Conservation (phyloP, 176 grass and related monocot species). For the Musa beccarii region DNA sequence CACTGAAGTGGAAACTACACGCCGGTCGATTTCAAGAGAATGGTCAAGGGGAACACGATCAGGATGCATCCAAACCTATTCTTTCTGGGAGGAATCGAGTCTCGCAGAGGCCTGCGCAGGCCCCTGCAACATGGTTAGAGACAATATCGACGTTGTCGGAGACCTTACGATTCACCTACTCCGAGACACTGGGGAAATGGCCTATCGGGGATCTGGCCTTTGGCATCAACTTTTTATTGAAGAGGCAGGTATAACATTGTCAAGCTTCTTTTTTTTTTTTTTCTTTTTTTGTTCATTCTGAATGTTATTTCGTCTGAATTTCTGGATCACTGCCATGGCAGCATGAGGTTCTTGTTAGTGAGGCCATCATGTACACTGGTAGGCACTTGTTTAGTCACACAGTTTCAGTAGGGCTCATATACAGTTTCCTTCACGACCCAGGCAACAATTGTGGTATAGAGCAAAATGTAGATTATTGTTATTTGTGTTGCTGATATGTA, state of each 20-base stretch:
- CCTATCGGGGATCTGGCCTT: slow-evolving; percentile 91
- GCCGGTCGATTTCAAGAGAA: background rate
- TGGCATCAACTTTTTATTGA: slow-evolving; percentile 86
- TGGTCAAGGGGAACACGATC: background rate
- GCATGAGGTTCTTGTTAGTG: too few relatives aligned
- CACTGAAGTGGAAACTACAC: slow-evolving; percentile 10
- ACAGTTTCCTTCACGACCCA: too few relatives aligned
- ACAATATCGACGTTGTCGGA: slow-evolving; percentile 92
- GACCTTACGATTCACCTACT: slow-evolving; percentile 87
- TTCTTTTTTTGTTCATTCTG: background rate
- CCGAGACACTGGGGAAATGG: slow-evolving; percentile 95
- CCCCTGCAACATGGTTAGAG: slow-evolving; percentile 86
- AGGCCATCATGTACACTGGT: too few relatives aligned
- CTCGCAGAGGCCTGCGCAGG: slow-evolving; percentile 60
- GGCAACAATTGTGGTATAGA: too few relatives aligned
- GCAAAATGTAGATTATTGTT: too few relatives aligned
- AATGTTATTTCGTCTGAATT: background rate
- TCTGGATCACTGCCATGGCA: background rate
- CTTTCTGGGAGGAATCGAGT: slow-evolving; percentile 36
- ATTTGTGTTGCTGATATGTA: too few relatives aligned
- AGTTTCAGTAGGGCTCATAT: too few relatives aligned
- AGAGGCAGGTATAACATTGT: slow-evolving; percentile 55
- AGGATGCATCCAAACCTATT: slow-evolving; percentile 6
- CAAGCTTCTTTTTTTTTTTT: background rate
- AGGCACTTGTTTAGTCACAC: too few relatives aligned